Base-by-base conservation (phyloP, 2,329 filamentous ascomycete species). In the Curvularia verruculosa region DNA sequence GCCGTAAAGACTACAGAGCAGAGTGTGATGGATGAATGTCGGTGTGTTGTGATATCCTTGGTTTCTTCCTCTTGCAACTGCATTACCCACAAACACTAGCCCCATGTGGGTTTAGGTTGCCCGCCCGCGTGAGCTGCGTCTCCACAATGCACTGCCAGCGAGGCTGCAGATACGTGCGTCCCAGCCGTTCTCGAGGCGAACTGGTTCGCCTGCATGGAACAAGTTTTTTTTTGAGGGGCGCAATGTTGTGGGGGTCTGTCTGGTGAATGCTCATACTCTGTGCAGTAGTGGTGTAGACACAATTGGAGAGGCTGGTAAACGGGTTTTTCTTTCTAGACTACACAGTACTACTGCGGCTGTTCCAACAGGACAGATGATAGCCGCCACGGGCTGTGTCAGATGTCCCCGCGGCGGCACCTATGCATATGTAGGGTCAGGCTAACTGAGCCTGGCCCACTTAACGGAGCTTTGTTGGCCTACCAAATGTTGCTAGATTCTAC, bases 21-120 rank as follows among this genome's bases (percentile, higher is more conserved):
- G 26, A 23, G 34, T 49, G 46, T 49, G 46, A 49, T 37, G 34
- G 21, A 47, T 47, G 40, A 46, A 46, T 49, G 46, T 49, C 46
- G 46, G 46, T 49, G 46, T 49, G 46, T 49, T 39, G 29, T 26
- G 46, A 49, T 39, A 39, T 49, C 31, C 34, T 39, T 49, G 31
- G 46, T 41, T n/a, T 41, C 10, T 41, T 31, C 19, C 46, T 15
- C 29, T 39, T 39, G 23, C 23, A 37, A 39, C 34, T 37, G 46
- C 34, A 39, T 26, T 49, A 26, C 24, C 46, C 46, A 49, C 46
- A 12, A 10, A 5, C 7, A 18, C 34, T 39, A 49, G 21, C 7
- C 46, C 24, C 3, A n/a, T 3, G 5, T 39, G 23, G 46, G 46
- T 28, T 39, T 49, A 28, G 46, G 24, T 26, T 7, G 46, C 34